Base-by-base conservation (phyloP, 2,329 filamentous ascomycete genomes). In the Sclerotinia trifoliorum region DNA sequence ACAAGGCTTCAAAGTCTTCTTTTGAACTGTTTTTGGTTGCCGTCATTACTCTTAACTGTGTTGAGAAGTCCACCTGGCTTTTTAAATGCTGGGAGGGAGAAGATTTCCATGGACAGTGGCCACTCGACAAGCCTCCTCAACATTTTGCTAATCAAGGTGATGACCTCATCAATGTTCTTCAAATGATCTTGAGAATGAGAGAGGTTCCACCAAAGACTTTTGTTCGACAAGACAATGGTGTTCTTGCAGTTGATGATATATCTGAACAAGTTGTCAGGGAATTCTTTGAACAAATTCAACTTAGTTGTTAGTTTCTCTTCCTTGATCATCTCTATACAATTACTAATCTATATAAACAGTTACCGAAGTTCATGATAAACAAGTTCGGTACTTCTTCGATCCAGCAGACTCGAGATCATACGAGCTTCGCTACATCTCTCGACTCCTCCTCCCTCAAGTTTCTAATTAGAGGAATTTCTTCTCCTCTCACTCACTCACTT, bases 41-140 rank as follows among this genome's bases (percentile, higher is more conserved):
- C 3, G 77, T 90, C 67, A 84, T 90, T 66, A 84, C 89, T 70
- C 82, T 90, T 60, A 88, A 88, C 74, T 88, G 86, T 71, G 81
- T 89, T 19, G 88, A 90, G 75, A 90, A 89, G 78, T 87, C 86
- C 0, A 89, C 87, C 0, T 90, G 87, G 88, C 84, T 86, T 0
- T 89, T 89, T 79, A 88, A 88, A 71, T 86, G 85, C 2, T 90
- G 87, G 86, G 86, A 89, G 73, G 85, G 89, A 75, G 83, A 86
- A 67, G 84, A 85, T 62, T 81, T 74, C 46, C 72, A 75, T 52
- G 70, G 73, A 35, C 82, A 84, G 2, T 90, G 87, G 87, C 88
- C 88, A 5, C 80, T 90, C 3, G 85, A 87, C 49, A 82, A 82
- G 69, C 83, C 84, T 10, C 87, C 87, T 0, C 79, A 80, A 62